Percentiles rank a stretch among this genome's conserved stretches.
Conservation (phyloP, 2,329 filamentous ascomycete species). For the Pseudogymnoascus verrucosus region DNA sequence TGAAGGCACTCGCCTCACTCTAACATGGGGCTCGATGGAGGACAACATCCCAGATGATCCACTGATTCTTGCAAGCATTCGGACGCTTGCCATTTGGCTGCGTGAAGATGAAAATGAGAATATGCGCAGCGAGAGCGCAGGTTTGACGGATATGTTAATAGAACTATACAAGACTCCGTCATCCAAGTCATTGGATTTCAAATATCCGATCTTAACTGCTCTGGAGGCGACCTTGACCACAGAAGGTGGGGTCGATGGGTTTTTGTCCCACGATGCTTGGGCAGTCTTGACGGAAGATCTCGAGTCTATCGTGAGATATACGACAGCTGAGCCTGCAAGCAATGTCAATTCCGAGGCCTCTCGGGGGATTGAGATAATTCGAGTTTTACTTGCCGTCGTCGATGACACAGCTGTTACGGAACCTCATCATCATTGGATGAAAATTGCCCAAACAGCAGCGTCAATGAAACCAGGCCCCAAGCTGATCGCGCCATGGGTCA, state of each 20-base stretch:
- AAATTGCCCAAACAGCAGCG: constrained; percentile 42
- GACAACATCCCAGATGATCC: constrained; percentile 44
- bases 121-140: constrained; percentile 40
- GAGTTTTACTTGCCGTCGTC: constrained; percentile 44
- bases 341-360: constrained; percentile 27
- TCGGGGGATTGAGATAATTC: constrained; percentile 48
- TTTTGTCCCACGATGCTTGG: constrained; percentile 49
- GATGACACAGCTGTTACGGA: constrained; percentile 38
- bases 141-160: constrained; percentile 55
- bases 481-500: constrained; percentile 12
- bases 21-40: constrained; percentile 50
- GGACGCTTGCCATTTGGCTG: constrained; percentile 57
- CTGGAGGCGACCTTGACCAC: constrained; percentile 49
- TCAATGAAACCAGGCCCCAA: constrained; percentile 23
- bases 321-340: constrained; percentile 16
- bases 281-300: constrained; percentile 43
- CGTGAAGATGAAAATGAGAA: constrained; percentile 57
- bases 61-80: constrained; percentile 49
- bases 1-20: constrained; percentile 37
- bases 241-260: constrained; percentile 28
- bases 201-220: constrained; percentile 49
- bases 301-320: constrained; percentile 33
- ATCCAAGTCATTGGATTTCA: constrained; percentile 39
- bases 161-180: constrained; percentile 45
- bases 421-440: constrained; percentile 49